These are phyloP conservation scores for Russula foetens DNA, from an alignment of 768 basidiomycete genomes.

Conservation along the genomic window DNA sequence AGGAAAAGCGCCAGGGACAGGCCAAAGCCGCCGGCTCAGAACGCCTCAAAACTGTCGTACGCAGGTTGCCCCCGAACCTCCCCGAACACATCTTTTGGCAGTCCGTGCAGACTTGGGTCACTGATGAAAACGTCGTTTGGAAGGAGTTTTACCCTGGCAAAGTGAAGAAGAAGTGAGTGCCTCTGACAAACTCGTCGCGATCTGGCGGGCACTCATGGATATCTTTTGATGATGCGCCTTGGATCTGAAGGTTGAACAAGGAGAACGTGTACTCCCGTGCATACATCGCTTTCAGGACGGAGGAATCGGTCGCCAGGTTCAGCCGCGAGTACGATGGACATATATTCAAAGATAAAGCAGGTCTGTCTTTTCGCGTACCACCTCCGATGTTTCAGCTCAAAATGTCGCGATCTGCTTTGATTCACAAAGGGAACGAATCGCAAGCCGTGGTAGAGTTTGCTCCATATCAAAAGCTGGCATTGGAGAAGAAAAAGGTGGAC, in stretches of 20 bases:
- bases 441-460: constrained; percentile 91
- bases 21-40: constrained; percentile 33
- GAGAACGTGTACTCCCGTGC: constrained; percentile 84
- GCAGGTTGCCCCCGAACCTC: constrained; percentile 83
- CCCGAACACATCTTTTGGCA: constrained; percentile 94
- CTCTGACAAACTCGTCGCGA: background rate
- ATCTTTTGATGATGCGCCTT: background rate
- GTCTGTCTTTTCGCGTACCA: constrained; percentile 34
- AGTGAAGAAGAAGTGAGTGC: constrained; percentile 53
- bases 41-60: constrained; percentile 79
- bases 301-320: constrained; percentile 64
- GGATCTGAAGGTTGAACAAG: constrained; percentile 56
- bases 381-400: background rate
- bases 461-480: constrained; percentile 80
- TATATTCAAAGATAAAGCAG: constrained; percentile 83
- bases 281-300: constrained; percentile 81
- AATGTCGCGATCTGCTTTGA: background rate
- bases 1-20: constrained; percentile 25
- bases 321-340: constrained; percentile 87
- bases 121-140: constrained; percentile 63
- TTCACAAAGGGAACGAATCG: constrained; percentile 66
- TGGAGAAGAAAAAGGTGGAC: constrained; percentile 70
- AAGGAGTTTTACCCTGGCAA: constrained; percentile 62
- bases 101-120: constrained; percentile 78
- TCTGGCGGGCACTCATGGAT: background rate